These are phyloP conservation scores for Fusarium incarnatum DNA, from an alignment of 2,329 filamentous ascomycete genomes.

Conservation along the genomic window DNA sequence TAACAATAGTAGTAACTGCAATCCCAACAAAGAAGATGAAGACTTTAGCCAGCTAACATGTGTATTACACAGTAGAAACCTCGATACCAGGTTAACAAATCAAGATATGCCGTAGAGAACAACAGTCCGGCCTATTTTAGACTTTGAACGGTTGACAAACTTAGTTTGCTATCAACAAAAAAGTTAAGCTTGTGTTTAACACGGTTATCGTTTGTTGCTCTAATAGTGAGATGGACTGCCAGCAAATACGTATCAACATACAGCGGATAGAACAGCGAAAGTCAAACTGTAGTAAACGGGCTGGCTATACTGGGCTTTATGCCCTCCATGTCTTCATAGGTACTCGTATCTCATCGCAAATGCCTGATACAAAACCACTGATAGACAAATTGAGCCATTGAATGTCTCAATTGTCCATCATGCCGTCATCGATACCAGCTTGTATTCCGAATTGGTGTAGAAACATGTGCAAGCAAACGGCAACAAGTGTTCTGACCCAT, in stretches of 20 bases:
- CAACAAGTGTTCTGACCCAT: not conserved
- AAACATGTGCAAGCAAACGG: not conserved
- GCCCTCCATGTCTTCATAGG: not conserved
- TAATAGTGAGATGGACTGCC: not conserved
- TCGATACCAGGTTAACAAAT: not conserved
- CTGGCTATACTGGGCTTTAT: not conserved
- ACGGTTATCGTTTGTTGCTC: not conserved
- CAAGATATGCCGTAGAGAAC: not conserved
- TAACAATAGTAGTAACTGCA: not conserved
- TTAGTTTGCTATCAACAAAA: not conserved
- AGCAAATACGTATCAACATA: not conserved
- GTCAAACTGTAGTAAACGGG: not conserved
- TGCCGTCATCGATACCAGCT: not conserved
- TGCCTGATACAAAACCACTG: not conserved
- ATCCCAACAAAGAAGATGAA: not conserved
- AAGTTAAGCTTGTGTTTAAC: not conserved
- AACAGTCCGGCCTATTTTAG: not conserved
- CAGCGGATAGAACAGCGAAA: not conserved
- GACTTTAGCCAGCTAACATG: not conserved
- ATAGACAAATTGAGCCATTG: not conserved
- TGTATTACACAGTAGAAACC: not conserved
- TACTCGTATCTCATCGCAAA: not conserved
- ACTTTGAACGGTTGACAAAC: not conserved
- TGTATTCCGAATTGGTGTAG: not conserved
- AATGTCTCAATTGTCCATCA: not conserved